These are phyloP conservation scores for Tricharina praecox DNA, from an alignment of 495 filamentous ascomycete genomes.

Conservation along the genomic window DNA sequence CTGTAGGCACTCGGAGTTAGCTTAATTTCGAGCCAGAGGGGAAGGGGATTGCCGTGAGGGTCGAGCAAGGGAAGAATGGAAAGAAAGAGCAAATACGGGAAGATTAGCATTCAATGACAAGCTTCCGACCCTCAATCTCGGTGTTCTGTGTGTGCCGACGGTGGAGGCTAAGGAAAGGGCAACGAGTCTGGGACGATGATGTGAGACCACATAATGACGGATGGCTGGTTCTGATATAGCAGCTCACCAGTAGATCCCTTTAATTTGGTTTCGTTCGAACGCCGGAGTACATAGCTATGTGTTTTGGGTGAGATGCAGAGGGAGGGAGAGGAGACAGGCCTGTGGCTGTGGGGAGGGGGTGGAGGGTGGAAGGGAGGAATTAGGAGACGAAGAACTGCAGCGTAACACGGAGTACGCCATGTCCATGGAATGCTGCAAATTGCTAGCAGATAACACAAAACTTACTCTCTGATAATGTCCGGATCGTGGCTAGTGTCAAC, in stretches of 20 bases:
- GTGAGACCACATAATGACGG: conserved; percentile 26
- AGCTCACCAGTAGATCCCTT: conserved; percentile 26
- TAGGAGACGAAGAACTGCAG: conserved; percentile 2
- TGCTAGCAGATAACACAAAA: conserved; percentile 36
- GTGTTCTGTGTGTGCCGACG: conserved; percentile 3
- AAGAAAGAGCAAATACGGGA: conserved; percentile 30
- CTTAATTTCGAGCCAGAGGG: conserved; percentile 28
- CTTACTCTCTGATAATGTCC: conserved; percentile 99
- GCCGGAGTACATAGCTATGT: conserved; percentile 9
- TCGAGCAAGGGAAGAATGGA: conserved; percentile 19
- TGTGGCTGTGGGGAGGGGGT: conserved; percentile 34
- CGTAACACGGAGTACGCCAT: background rate
- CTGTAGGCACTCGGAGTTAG: conserved; percentile 44
- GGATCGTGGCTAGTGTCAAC: conserved; percentile 88
- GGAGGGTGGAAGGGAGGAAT: too few species aligned
- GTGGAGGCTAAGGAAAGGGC: conserved; percentile 17
- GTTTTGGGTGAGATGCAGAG: conserved; percentile 19
- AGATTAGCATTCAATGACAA: conserved; percentile 11
- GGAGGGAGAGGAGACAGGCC: conserved; percentile 24
- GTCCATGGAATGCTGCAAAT: conserved; percentile 22
- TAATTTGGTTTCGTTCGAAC: conserved; percentile 9
- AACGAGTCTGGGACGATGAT: conserved; percentile 25
- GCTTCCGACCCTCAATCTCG: conserved; percentile 6
- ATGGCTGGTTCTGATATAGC: conserved; percentile 21
- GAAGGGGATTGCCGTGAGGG: conserved; percentile 6